A percentile compares a stretch with the other conserved stretches of the same genome.
Evolutionary conservation across 257 asterid species (phyloP).

Genomic region (Plectranthus barbatus): DNA sequence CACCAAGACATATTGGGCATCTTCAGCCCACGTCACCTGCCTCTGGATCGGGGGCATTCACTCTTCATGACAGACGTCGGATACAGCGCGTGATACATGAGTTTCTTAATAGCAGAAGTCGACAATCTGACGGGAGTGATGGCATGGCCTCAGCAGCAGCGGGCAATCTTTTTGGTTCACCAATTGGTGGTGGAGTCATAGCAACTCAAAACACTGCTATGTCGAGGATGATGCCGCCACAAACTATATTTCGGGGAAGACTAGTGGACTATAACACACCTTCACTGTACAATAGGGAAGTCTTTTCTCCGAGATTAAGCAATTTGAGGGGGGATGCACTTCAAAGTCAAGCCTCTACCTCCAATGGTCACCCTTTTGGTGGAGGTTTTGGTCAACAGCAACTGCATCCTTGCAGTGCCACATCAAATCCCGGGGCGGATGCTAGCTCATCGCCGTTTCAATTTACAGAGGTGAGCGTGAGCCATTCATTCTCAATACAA

Average conservation of each 20-base stretch:
- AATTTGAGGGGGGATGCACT: slow-evolving; percentile 31
- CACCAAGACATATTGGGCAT: slow-evolving; percentile 42
- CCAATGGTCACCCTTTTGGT: slow-evolving; percentile 31
- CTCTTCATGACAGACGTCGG: slow-evolving; percentile 61
- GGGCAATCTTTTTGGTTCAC: slow-evolving; percentile 20
- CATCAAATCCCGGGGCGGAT: slow-evolving; percentile 41
- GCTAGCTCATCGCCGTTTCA: slow-evolving; percentile 33
- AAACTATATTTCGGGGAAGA: slow-evolving; percentile 28
- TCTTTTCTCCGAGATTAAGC: slow-evolving; percentile 28
- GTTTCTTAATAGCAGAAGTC: slow-evolving; percentile 39
- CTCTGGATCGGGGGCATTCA: slow-evolving; percentile 46
- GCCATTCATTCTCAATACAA: slow-evolving; percentile 25
- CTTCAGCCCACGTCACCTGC: slow-evolving; percentile 41
- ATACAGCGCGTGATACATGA: slow-evolving; percentile 68
- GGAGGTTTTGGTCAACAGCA: slow-evolving; percentile 49
- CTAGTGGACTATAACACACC: slow-evolving; percentile 19
- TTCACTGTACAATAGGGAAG: slow-evolving; percentile 25
- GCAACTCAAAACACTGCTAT: slow-evolving; percentile 25
- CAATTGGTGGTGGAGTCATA: slow-evolving; percentile 32
- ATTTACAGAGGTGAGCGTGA: slow-evolving; percentile 65
- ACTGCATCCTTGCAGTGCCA: slow-evolving; percentile 46
- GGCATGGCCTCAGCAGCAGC: slow-evolving; percentile 13
- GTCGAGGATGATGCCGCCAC: slow-evolving; percentile 19
- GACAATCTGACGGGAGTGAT: slow-evolving; percentile 32
- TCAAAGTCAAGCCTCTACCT: slow-evolving; percentile 56